Evolutionary conservation across 2,329 filamentous ascomycete species (phyloP).

Genomic region (Zymoseptoria crescenta): DNA sequence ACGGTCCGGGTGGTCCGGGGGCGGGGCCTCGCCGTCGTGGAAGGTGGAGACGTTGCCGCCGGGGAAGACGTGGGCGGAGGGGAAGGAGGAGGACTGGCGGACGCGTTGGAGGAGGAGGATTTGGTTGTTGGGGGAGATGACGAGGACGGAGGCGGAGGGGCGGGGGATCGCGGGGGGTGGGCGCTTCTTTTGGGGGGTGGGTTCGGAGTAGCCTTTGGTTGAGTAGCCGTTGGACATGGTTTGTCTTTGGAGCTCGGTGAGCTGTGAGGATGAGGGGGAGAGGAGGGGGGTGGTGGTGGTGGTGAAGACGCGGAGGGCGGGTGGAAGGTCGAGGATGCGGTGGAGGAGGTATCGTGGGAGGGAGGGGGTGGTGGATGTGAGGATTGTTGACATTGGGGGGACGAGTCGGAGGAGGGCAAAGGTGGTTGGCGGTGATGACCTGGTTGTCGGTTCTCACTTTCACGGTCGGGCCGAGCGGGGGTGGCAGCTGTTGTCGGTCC

Average conservation of each 20-base stretch:
- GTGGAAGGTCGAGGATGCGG: neutral
- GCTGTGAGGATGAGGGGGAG: neutral
- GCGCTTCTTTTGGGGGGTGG: constrained; percentile 17
- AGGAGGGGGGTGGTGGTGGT: neutral
- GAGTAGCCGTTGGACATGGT: constrained; percentile 10
- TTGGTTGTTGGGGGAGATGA: constrained; percentile 80
- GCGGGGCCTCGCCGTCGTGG: constrained; percentile 62
- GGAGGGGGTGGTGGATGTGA: no score
- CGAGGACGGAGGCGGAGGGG: no score
- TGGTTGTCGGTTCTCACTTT: no score
- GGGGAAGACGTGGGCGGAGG: constrained; percentile 91
- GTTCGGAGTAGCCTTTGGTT: constrained; percentile 1
- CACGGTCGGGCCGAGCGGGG: no score
- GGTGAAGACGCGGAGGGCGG: neutral
- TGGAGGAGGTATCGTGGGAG: neutral
- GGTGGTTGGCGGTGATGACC: no score
- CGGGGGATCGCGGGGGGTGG: constrained; percentile 43
- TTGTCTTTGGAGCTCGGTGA: constrained; percentile 3
- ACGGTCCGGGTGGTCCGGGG: constrained; percentile 43
- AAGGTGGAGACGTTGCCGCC: constrained; percentile 73
- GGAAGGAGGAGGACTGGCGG: constrained; percentile 71
- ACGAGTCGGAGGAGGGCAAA: no score
- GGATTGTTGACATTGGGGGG: no score
- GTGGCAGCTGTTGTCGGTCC: neutral
- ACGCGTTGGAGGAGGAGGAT: constrained; percentile 83